These are phyloP conservation scores for Starmera caribaea DNA, from an alignment of 805 yeast genomes.

Conservation along the genomic window DNA sequence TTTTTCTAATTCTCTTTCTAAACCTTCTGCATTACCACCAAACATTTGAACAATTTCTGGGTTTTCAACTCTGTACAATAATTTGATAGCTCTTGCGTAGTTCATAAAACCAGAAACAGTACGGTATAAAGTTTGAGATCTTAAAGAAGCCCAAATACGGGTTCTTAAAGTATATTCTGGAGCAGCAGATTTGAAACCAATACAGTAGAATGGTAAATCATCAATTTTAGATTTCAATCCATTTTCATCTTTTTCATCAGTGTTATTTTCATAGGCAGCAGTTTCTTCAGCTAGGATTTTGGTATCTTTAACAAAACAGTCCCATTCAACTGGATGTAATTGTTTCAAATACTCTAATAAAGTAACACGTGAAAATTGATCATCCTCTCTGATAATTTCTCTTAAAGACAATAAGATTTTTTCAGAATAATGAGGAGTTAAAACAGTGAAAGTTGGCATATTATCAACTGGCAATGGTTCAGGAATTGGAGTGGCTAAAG, in stretches of 20 bases:
- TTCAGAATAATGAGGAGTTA: slow-evolving; percentile 94
- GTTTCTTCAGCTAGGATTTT: slow-evolving; percentile 92
- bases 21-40: slow-evolving; percentile 96
- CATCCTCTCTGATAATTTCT: slow-evolving; percentile 95
- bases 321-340: slow-evolving; percentile 96
- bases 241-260: slow-evolving; percentile 48
- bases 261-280: slow-evolving; percentile 52
- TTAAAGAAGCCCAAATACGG: slow-evolving; percentile 95
- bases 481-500: slow-evolving; percentile 96
- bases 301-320: slow-evolving; percentile 92
- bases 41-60: slow-evolving; percentile 96
- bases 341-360: slow-evolving; percentile 90
- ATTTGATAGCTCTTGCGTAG: slow-evolving; percentile 90
- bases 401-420: slow-evolving; percentile 87
- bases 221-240: slow-evolving; percentile 76
- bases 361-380: slow-evolving; percentile 91
- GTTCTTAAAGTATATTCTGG: slow-evolving; percentile 95
- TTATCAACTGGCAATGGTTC: slow-evolving; percentile 99
- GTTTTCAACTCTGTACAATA: slow-evolving; percentile 88
- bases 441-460: slow-evolving; percentile 98
- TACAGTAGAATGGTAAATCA: slow-evolving; percentile 89
- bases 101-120: slow-evolving; percentile 98
- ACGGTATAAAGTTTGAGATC: slow-evolving; percentile 94
- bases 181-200: slow-evolving; percentile 96
- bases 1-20: slow-evolving; percentile 86